phyloP scores from a whole-genome alignment of 768 basidiomycete species.

The Rhodosporidiobolus odoratus region DNA sequence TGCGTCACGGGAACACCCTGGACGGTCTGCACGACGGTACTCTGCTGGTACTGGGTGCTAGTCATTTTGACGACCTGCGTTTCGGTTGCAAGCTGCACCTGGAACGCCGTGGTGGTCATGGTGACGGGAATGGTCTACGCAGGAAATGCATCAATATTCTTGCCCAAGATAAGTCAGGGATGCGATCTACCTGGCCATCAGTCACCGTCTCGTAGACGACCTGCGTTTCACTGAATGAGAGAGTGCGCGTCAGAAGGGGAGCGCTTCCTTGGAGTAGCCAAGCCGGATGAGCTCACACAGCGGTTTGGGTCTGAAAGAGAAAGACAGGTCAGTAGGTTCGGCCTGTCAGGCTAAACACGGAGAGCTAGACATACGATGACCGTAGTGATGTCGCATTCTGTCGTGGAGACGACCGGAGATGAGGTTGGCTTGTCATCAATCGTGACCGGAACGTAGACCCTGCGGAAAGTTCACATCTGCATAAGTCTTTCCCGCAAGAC shows the following conservation, averaged over 20 bases:
- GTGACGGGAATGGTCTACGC: slow-evolving; percentile 16
- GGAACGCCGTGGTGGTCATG: neutral
- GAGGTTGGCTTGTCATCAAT: neutral
- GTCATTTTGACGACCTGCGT: neutral
- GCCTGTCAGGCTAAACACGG: too few species aligned
- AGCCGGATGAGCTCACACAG: neutral
- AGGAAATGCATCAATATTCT: too few species aligned
- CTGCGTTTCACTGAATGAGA: slow-evolving; percentile 1
- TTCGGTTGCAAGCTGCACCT: slow-evolving; percentile 1
- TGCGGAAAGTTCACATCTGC: neutral
- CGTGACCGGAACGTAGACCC: slow-evolving; percentile 11
- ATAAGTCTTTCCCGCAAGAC: too few species aligned
- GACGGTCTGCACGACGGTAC: slow-evolving; percentile 14
- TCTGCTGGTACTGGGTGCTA: slow-evolving; percentile 3
- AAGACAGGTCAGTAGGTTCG: neutral
- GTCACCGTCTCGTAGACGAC: slow-evolving; percentile 11
- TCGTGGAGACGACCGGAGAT: neutral
- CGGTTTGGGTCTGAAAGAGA: slow-evolving; percentile 15
- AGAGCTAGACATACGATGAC: neutral
- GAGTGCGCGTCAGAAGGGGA: neutral
- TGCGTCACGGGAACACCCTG: slow-evolving; percentile 1
- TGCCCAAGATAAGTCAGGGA: neutral
- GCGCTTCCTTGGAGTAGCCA: neutral
- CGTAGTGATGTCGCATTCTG: neutral
- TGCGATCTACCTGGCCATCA: neutral